Evolutionary conservation across 1,139 yeast genomes (phyloP).

Genomic region (Sugiyamaella pinicola): DNA sequence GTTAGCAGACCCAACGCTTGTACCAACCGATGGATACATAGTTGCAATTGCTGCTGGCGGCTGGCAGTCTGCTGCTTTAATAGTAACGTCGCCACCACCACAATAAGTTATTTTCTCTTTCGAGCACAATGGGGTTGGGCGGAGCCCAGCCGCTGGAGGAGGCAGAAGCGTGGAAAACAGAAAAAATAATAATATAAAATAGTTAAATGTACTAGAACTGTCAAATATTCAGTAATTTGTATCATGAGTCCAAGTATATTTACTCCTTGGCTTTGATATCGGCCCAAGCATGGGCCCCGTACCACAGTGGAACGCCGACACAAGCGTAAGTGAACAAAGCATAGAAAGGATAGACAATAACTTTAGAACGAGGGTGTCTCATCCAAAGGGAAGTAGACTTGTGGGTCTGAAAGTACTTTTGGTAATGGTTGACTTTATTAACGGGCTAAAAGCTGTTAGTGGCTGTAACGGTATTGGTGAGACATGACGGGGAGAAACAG

Average conservation of each 20-base stretch:
- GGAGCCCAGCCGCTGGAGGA: no score
- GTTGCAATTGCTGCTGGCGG: constrained; percentile 70
- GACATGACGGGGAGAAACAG: no score
- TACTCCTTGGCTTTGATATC: constrained; percentile 18
- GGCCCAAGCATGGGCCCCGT: constrained; percentile 69
- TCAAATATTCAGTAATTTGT: not conserved
- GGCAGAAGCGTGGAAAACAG: no score
- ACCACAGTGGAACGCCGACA: constrained; percentile 68
- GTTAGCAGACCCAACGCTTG: constrained; percentile 51
- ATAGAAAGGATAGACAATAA: constrained; percentile 84
- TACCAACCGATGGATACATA: constrained; percentile 48
- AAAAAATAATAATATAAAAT: not conserved
- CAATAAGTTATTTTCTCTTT: no score
- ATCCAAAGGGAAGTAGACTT: constrained; percentile 44
- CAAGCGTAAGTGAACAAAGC: constrained; percentile 74
- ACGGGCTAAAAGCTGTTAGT: constrained; percentile 24
- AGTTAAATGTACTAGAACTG: not conserved
- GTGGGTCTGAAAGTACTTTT: constrained; percentile 44
- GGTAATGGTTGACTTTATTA: constrained; percentile 44
- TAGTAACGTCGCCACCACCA: constrained; percentile 35
- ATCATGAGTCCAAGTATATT: no score
- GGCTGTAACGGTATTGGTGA: not conserved
- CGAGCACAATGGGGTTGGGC: no score
- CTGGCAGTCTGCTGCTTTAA: constrained; percentile 74
- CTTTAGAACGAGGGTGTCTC: constrained; percentile 65